These are phyloP conservation scores for Phialophora expanda DNA, from an alignment of 2,329 filamentous ascomycete genomes.

Conservation along the genomic window DNA sequence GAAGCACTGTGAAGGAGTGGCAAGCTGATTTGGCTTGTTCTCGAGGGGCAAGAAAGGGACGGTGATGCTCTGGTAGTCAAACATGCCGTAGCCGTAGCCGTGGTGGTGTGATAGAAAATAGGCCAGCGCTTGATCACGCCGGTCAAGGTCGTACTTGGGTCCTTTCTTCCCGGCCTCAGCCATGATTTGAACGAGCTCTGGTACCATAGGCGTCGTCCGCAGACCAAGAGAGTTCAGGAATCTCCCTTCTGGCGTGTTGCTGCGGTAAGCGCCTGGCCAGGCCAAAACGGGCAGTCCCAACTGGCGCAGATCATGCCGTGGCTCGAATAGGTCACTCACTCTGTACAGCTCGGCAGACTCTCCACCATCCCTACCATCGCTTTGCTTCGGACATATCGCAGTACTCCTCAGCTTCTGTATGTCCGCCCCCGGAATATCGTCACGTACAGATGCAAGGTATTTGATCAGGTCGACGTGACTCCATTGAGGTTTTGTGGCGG, in stretches of 20 bases:
- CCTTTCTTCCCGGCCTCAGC: conserved; percentile 61
- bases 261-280: conserved; percentile 76
- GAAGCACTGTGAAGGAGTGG: conserved; percentile 77
- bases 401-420: conserved; percentile 77
- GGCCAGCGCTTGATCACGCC: conserved; percentile 72
- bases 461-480: conserved; percentile 94
- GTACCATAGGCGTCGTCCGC: conserved; percentile 70
- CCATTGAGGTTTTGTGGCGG: conserved; percentile 62
- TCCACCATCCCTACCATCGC: conserved; percentile 57
- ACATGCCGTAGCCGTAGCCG: conserved; percentile 73
- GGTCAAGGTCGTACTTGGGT: conserved; percentile 46
- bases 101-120: conserved; percentile 85
- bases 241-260: conserved; percentile 71
- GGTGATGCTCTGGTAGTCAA: conserved; percentile 61
- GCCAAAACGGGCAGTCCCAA: conserved; percentile 77
- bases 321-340: conserved; percentile 80
- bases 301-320: conserved; percentile 70
- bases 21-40: conserved; percentile 63
- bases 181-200: conserved; percentile 80
- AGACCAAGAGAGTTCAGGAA: conserved; percentile 78
- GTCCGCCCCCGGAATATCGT: conserved; percentile 85
- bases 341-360: conserved; percentile 64
- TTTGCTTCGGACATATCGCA: conserved; percentile 80
- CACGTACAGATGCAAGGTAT: conserved; percentile 85
- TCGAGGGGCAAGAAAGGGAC: conserved; percentile 75